These are phyloP conservation scores for Chalciporus chontae DNA, from an alignment of 768 basidiomycete species.

Conservation along the genomic window DNA sequence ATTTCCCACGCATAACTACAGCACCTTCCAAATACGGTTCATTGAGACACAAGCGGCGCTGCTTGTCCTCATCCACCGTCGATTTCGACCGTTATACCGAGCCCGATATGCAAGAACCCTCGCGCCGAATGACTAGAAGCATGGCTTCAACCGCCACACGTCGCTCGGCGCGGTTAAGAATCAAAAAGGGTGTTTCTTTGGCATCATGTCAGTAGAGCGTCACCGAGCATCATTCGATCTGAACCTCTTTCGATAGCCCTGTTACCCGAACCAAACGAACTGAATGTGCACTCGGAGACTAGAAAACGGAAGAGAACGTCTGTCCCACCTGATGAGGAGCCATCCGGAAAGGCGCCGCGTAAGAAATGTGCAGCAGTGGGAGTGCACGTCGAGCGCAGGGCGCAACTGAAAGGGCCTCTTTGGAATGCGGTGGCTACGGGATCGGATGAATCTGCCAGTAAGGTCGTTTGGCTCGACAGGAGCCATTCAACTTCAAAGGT, in stretches of 20 bases:
- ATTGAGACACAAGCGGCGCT: constrained; percentile 1
- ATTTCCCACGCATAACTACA: constrained; percentile 26
- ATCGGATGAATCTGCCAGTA: neutral
- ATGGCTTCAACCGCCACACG: constrained; percentile 15
- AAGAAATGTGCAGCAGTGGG: constrained; percentile 13
- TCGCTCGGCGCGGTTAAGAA: constrained; percentile 23
- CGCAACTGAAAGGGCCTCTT: constrained; percentile 1
- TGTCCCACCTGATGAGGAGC: neutral
- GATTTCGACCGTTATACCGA: constrained; percentile 16
- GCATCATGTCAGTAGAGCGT: constrained; percentile 13
- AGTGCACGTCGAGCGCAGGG: neutral
- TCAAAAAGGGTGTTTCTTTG: neutral
- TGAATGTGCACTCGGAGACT: neutral
- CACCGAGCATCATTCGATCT: neutral
- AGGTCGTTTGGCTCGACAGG: constrained; percentile 29
- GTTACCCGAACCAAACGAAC: neutral
- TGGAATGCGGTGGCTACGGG: neutral
- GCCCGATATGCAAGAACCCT: constrained; percentile 5
- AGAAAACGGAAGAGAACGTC: constrained; percentile 12
- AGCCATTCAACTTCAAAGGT: constrained; percentile 32
- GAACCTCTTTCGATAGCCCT: constrained; percentile 9
- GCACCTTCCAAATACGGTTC: constrained; percentile 30
- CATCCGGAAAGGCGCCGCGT: constrained; percentile 6
- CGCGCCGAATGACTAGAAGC: constrained; percentile 24
- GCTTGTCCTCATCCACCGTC: neutral